Percentiles rank a stretch among this genome's conserved stretches.
These are phyloP conservation scores for Ciborinia camelliae DNA, from an alignment of 2,329 filamentous ascomycete genomes.

Conservation along the genomic window DNA sequence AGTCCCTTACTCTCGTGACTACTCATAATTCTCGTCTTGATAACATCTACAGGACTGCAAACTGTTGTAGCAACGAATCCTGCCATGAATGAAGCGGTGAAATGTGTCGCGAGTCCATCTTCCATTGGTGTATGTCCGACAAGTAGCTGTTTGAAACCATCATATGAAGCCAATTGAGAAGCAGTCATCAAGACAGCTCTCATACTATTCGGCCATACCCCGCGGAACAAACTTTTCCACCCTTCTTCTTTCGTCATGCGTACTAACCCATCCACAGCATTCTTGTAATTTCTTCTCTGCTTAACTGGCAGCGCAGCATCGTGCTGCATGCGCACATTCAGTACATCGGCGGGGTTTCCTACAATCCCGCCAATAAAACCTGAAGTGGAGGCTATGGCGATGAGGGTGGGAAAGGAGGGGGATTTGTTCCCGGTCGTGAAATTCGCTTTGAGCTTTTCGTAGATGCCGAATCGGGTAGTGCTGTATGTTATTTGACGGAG, in stretches of 20 bases:
- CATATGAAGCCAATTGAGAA: slow-evolving; percentile 79
- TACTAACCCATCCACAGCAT: slow-evolving; percentile 81
- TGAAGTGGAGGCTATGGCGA: slow-evolving; percentile 77
- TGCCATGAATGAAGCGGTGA: slow-evolving; percentile 71
- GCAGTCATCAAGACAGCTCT: slow-evolving; percentile 87
- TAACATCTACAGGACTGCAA: slow-evolving; percentile 81
- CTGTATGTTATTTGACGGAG: slow-evolving; percentile 94
- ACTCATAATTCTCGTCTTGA: slow-evolving; percentile 87
- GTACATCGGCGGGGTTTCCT: slow-evolving; percentile 91
- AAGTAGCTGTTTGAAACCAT: slow-evolving; percentile 71
- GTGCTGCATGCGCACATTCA: slow-evolving; percentile 99
- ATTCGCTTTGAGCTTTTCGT: slow-evolving; percentile 83
- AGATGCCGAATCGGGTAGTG: slow-evolving; percentile 93
- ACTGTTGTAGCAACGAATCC: slow-evolving; percentile 82
- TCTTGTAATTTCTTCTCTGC: slow-evolving; percentile 80
- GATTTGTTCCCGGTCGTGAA: slow-evolving; percentile 51
- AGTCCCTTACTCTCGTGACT: slow-evolving; percentile 55
- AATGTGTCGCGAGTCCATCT: slow-evolving; percentile 73
- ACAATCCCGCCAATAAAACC: slow-evolving; percentile 86
- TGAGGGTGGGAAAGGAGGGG: slow-evolving; percentile 71
- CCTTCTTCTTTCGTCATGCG: slow-evolving; percentile 90
- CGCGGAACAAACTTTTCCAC: slow-evolving; percentile 70
- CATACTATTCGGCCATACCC: slow-evolving; percentile 77
- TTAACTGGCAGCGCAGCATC: slow-evolving; percentile 71
- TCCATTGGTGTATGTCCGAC: slow-evolving; percentile 61